Evolutionary conservation across 495 filamentous ascomycete species (phyloP), one percentile per base, ranked within the genome.

Genomic region (Opeltia flavorubescens): DNA sequence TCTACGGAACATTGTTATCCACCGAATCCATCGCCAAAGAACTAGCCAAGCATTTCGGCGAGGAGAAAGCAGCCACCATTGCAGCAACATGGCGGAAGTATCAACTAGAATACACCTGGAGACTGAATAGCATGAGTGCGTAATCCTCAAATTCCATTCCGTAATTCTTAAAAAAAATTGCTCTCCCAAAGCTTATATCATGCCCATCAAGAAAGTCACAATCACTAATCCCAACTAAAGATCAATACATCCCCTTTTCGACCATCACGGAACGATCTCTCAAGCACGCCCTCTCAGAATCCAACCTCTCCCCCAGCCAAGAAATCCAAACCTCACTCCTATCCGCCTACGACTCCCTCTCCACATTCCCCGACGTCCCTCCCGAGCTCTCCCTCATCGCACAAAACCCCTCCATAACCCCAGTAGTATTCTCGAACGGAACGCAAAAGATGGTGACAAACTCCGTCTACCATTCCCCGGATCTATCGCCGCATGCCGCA

Each of bases 61-160:
- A 73, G 36, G 77, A 78, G 21, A 70, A 72, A 53, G 74, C 76
- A 11, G 53, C 63, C 6, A 53, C 59, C 5, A 67, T 89, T 12
- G 73, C 80, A 6, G 58, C 70, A 20, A 56, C 71, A 52, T 80
- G 74, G 75, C 58, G 74, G 36, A 70, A 65, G 21, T 76, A 75
- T 56, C 83, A 88, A 58, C 68, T 94, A 17, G 84, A 87, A 61
- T 91, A 89, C 52, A 85, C 84, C 29, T 91, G 83, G 84, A 63
- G 84, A 38, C 59, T 84, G 50, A 89, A 82, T 54, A 83, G 77
- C 73, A 89, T 89, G 83, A 66, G 84, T 83, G 62, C 35, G 60
- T 56, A 12, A 9, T 13, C 4, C 21, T 25, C 11, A 21, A 17
- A 13, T 11, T 26, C 11, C 21, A 23, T 18, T 31, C 13, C 29